phyloP scores from a whole-genome alignment of 495 filamentous ascomycete genomes.

The Glutinoglossum americanum region DNA sequence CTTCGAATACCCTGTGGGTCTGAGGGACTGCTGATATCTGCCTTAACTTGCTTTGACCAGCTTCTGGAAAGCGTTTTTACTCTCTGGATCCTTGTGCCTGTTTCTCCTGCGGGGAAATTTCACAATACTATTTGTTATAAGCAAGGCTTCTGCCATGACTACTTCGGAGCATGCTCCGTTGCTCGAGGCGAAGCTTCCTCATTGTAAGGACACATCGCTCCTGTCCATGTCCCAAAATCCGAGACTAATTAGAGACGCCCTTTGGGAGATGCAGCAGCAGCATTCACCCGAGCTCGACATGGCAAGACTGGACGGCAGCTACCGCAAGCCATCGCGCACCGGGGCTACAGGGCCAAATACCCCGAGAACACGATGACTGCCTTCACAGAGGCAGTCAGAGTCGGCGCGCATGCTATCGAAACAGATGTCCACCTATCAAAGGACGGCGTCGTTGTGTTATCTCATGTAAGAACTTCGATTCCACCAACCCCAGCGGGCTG shows the following conservation, averaged over 20 bases:
- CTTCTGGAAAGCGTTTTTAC: neutral
- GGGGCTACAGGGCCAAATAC: conserved; percentile 56
- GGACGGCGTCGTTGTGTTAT: conserved; percentile 69
- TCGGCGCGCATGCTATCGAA: conserved; percentile 65
- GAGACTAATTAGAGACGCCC: neutral
- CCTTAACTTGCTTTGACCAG: neutral
- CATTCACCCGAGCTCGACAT: conserved; percentile 12
- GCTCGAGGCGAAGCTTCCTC: neutral
- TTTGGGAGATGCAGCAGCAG: conserved; percentile 6
- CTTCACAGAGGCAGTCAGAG: conserved; percentile 47
- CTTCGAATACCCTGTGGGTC: neutral
- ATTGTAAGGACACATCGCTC: neutral
- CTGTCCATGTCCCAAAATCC: neutral
- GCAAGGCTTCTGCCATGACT: neutral
- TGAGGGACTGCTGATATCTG: neutral
- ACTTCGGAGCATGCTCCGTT: neutral
- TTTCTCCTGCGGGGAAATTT: neutral
- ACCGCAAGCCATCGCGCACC: conserved; percentile 68
- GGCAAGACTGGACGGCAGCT: conserved; percentile 17
- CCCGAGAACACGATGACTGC: conserved; percentile 77
- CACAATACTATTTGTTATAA: neutral
- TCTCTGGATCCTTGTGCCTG: neutral
- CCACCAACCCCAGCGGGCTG: neutral
- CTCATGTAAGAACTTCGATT: conserved; percentile 32
- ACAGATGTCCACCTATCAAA: conserved; percentile 68